Percentiles rank a stretch among this genome's conserved stretches.
phyloP scores from a whole-genome alignment of 306 rosid species.

The Lablab purpureus region DNA sequence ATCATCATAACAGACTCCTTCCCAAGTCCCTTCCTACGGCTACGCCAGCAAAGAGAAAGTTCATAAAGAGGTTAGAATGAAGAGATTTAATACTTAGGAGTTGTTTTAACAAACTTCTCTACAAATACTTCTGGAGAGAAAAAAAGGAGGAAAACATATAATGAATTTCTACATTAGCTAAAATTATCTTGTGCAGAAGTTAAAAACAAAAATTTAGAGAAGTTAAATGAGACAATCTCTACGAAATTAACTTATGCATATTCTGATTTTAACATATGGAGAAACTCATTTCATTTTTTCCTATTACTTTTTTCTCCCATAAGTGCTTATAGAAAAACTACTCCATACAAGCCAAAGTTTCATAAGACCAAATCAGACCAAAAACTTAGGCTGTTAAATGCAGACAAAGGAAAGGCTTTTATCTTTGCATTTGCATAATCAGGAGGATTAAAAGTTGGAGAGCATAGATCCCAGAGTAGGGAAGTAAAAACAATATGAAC shows the following conservation, averaged over 20 bases:
- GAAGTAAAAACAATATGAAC: constrained; percentile 7
- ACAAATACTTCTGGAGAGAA: no score
- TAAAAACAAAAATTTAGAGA: no score
- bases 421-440: constrained; percentile 13
- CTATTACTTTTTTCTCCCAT: no score
- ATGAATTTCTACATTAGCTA: no score
- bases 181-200: no score
- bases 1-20: constrained; percentile 83
- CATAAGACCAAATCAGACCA: constrained; percentile 25
- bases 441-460: constrained; percentile 1
- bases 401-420: constrained; percentile 6
- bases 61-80: constrained; percentile 38
- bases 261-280: no score
- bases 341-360: not conserved
- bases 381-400: constrained; percentile 16
- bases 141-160: no score
- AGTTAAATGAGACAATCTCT: no score
- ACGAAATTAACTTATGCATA: no score
- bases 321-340: no score
- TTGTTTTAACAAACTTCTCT: no score
- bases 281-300: no score
- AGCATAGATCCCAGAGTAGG: constrained; percentile 17
- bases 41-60: constrained; percentile 66
- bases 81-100: not conserved
- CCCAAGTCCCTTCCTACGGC: constrained; percentile 89